Base-by-base conservation (phyloP, 176 grass and related monocot genomes). In the Triticum monococcum region DNA sequence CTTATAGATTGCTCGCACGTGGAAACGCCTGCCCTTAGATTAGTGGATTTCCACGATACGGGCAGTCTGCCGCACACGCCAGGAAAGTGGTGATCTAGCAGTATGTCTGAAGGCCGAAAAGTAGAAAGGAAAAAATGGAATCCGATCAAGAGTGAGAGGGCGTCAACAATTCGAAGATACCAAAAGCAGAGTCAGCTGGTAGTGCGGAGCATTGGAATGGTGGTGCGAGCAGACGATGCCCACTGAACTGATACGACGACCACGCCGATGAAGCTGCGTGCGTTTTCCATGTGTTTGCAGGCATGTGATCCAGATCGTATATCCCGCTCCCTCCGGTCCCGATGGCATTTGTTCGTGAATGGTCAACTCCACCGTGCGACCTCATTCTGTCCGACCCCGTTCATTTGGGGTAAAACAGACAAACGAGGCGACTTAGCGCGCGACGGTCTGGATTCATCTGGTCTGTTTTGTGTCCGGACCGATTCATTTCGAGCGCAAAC, bases 101-200 rank as follows among this genome's bases (percentile, higher is more conserved):
- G 11, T 30, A 5, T 48, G 20, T 50, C 36, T 78, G 72, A 88
- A 83, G 80, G 86, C 72, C 86, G 72, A 35, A 88, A 88, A 59
- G 80, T 7, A 16, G 66, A 77, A 59, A 18, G 3, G 16, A 32
- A 20, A 3, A 5, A 9, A 16, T 16, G 20, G 9, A 54, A 20
- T 57, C 23, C 36, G 13, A 52, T 67, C n/a, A n/a, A 59, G 30
- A 16, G 22, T 12, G 6, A n/a, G 33, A 18, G 18, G 1, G 38
- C 67, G 9, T 36, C 72, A 14, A 76, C 13, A 7, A 59, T 59
- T 3, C 18, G 56, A 59, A 59, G 7, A 59, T 40, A 64, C 16
- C 24, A 38, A 71, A 72, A 18, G 37, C 37, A 22, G 16, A 40
- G 18, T 6, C 41, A 50, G 20, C 26, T 37, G 4, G 8, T 72